Evolutionary conservation across 306 rosid genomes (phyloP).

Genomic region (Urtica urens): DNA sequence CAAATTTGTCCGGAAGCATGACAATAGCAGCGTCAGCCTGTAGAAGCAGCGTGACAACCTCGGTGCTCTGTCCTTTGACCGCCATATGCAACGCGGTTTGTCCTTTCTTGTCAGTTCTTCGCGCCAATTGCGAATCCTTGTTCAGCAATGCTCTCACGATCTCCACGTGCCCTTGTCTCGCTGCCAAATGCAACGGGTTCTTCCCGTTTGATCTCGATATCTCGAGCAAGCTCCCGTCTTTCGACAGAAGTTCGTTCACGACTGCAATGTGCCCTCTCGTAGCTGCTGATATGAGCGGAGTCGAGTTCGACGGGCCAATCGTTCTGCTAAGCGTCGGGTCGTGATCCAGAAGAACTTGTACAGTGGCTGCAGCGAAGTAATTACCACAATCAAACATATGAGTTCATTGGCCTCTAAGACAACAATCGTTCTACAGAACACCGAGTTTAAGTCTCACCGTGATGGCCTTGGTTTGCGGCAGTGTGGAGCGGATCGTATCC

Average conservation of each 20-base stretch:
- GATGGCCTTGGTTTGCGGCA: conserved; percentile 85
- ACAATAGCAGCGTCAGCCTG: conserved; percentile 92
- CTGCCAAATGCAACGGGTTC: conserved; percentile 88
- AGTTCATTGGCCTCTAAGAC: conserved; percentile 8
- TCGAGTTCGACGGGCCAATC: conserved; percentile 66
- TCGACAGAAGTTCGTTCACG: conserved; percentile 72
- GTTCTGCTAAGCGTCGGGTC: conserved; percentile 73
- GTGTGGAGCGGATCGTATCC: conserved; percentile 76
- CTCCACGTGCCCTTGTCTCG: conserved; percentile 82
- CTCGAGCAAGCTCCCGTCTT: conserved; percentile 69
- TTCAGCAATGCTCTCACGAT: conserved; percentile 58
- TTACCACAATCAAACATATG: background rate
- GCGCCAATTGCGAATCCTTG: conserved; percentile 83
- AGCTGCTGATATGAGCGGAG: conserved; percentile 90
- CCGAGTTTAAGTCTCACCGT: too few relatives aligned
- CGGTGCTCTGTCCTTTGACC: conserved; percentile 89
- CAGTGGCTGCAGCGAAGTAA: conserved; percentile 51
- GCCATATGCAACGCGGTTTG: conserved; percentile 99
- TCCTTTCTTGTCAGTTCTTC: conserved; percentile 94
- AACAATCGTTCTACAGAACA: too few relatives aligned
- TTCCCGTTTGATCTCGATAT: conserved; percentile 73
- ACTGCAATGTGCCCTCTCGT: conserved; percentile 73
- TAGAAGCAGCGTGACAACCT: conserved; percentile 85
- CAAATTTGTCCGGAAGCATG: conserved; percentile 97
- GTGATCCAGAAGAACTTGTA: conserved; percentile 68